A percentile compares a stretch with the other conserved stretches of the same genome.
These are phyloP conservation scores for Trametes villosa DNA, from an alignment of 768 basidiomycete species.

Conservation along the genomic window DNA sequence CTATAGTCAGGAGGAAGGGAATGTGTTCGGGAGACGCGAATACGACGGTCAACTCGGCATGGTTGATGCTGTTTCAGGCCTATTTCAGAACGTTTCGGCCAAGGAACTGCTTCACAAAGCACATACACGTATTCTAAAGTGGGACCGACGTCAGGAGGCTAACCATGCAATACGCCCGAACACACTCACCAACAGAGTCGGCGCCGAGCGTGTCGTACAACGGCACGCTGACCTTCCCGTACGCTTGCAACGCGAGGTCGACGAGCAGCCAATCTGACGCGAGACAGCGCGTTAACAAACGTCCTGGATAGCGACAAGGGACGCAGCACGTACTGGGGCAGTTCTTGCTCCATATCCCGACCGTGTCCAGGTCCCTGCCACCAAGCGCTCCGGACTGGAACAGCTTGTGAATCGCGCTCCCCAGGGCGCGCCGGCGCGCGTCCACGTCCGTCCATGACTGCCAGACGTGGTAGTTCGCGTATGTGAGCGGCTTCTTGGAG, in stretches of 20 bases:
- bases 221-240: constrained; percentile 84
- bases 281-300: neutral
- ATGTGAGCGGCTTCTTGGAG: constrained; percentile 69
- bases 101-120: neutral
- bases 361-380: constrained; percentile 69
- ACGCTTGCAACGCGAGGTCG: constrained; percentile 81
- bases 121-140: constrained; percentile 73
- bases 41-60: constrained; percentile 79
- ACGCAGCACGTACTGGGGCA: constrained; percentile 61
- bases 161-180: constrained; percentile 9
- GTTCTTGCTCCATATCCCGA: constrained; percentile 86
- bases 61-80: constrained; percentile 67
- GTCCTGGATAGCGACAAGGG: neutral
- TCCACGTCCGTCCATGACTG: constrained; percentile 78
- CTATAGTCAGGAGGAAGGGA: constrained; percentile 72
- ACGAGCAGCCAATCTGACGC: constrained; percentile 89
- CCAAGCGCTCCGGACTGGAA: constrained; percentile 65
- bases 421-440: constrained; percentile 67
- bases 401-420: constrained; percentile 71
- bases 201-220: constrained; percentile 95
- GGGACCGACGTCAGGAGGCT: constrained; percentile 27
- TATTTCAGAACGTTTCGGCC: neutral
- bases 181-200: constrained; percentile 77
- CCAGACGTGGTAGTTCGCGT: constrained; percentile 73
- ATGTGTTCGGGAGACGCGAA: constrained; percentile 80